Base-by-base conservation (phyloP, 139 green algal species). In the Haematococcus lacustris region DNA sequence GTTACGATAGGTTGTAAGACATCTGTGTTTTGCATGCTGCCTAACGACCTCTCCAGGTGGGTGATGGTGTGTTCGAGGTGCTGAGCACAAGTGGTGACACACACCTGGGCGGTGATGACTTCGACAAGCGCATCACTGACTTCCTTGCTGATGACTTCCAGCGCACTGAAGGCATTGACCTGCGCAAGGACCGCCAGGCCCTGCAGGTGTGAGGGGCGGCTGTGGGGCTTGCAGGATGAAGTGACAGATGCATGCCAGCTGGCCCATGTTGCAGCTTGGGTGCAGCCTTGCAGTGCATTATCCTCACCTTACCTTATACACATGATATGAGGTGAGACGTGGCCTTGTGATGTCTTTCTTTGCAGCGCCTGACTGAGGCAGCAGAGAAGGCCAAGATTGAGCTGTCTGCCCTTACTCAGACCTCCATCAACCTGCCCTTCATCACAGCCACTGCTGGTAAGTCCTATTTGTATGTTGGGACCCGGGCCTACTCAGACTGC, bases 341-440 rank as follows among this genome's bases (percentile, higher is more conserved):
- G n/a, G n/a, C 25, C 17, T 40, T 40, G 35, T n/a, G 63, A n/a
- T n/a, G n/a, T n/a, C 47, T 57, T 2, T 25, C 26, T 63, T 26
- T 39, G 33, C 50, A 73, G 92, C 35, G 53, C 23, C 81, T 99
- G 68, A 98, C 91, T 1, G 95, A 99, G 88, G 88, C 95, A 13
- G 92, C 94, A 21, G 95, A 99, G 92, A 99, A 99, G 91, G 94
- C 95, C 72, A 99, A 99, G 92, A 97, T 98, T 69, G 95, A 99
- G 91, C 90, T 99, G 51, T 95, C 86, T 0, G 80, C 81, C 30
- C 72, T 92, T 30, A 77, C 75, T 30, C 84, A 94, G 78, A 97
- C 92, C 38, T 80, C 59, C 79, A 97, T 99, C 84, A 97, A 92
- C 76, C 85, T 99, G 75, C 95, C 95, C 71, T 99, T 99, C 91